Evolutionary conservation across 1,284 basidiomycete genomes (phyloP), one percentile per base, ranked within the genome.

Genomic region (Ceratobasidium sp.): DNA sequence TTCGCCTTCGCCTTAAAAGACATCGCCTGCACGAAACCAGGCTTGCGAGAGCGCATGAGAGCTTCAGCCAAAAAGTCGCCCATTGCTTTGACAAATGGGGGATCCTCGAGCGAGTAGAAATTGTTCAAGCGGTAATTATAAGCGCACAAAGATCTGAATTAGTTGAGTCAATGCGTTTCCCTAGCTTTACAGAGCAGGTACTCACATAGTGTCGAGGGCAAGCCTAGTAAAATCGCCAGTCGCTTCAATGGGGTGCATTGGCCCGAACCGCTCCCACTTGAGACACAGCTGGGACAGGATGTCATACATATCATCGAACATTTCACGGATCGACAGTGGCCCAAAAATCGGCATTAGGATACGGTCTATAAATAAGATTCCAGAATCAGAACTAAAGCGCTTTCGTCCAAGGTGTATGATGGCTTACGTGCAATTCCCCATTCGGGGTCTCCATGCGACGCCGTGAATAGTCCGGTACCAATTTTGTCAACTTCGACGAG

Each of bases 261-360:
- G 85, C 1, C 87, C 88, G 78, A 88, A 88, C 66, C 87, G 80
- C 79, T 87, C 86, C 87, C 87, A 88, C 80, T 88, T 88, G 17
- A 84, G 81, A 15, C 89, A 79, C 70, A 90, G 85, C 81, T 90
- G 89, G 48, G 84, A 83, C n/a, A 84, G 84, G 64, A 89, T 86
- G 78, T 89, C 89, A 38, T 85, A 81, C 89, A 89, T 88, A 80
- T 86, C 86, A 66, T 85, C 84, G 81, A 88, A 87, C 89, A 89
- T 90, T 78, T 84, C 84, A 57, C 84, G 85, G 78, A 89, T 86
- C 1, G 85, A 84, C 12, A 85, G 81, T 0, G 87, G 86, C 38
- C 88, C 87, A 82, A 90, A 90, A 1, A 87, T 87, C 13, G 89
- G 89, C 84, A 89, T 87, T 23, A 90, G 85, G 54, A 90, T 84